Evolutionary conservation across 2,329 filamentous ascomycete species (phyloP), one percentile per base, ranked within the genome.

Genomic region (Aureobasidium lini): DNA sequence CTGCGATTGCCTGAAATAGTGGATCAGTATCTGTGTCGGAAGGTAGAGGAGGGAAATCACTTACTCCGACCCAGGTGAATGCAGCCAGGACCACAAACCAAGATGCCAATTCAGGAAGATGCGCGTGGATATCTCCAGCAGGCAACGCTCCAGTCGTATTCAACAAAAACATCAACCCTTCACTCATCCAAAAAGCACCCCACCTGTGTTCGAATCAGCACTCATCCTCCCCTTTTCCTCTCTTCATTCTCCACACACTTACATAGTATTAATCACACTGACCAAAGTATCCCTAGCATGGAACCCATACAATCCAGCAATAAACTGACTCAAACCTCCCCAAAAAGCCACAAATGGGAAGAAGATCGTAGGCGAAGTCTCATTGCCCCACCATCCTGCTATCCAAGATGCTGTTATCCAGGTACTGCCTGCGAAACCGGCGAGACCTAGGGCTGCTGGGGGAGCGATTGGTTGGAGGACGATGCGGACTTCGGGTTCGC

Each of bases 401-500:
- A 64, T 64, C 61, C 63, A 65, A 39, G 62, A 62, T 18, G 64
- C 54, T 6, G 67, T 66, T 39, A 69, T 68, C 57, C 60, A 70
- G 29, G 68, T 70, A 28, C 65, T 65, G 52, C 67, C 63, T 3
- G 68, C 64, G 57, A 68, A 70, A 10, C 68, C 67, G 6, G 67
- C 68, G 4, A 70, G 62, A 7, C 67, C 68, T 4, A 69, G 57
- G 1, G 67, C 68, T 5, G 65, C 67, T 6, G 68, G 67, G 10
- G 68, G 65, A n/a, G 68, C 68, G 50, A 70, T 68, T 4, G 68
- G 68, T 34, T 58, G 62, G 1, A 70, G 62, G 60, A 65, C 66
- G 46, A 69, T 69, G 34, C 60, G 62, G 3, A 69, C 60, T 16
- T 64, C 61, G 6, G 67, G 65, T 39, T 57, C 54, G 42, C 44